Evolutionary conservation across 176 grass and related monocot species (phyloP), one percentile per base, ranked within the genome.

Genomic region (Paspalum notatum): DNA sequence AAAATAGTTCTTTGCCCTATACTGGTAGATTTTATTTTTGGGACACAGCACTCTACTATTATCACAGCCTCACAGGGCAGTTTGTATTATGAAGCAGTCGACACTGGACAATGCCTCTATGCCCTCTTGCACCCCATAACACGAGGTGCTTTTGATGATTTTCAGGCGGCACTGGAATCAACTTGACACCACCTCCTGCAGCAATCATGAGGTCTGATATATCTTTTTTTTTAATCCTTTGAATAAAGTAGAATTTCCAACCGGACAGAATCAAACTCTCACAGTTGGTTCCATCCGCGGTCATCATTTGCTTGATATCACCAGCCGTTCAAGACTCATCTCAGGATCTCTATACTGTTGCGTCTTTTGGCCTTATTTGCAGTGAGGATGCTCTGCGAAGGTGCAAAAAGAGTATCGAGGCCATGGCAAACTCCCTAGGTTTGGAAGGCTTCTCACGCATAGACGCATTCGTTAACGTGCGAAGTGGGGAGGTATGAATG

Each of bases 141-240:
- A 79, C 15, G 40, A 47, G 26, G 42, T 54, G 55, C 15, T 82
- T 42, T 17, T 13, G 12, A 32, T 32, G 10, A 38, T 83, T 93
- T 90, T 37, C 73, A 98, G 95, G 95, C 80, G 95, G 92, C 43
- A 98, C 92, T 83, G 95, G 95, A 65, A 98, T 98, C 62, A 98
- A 98, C 75, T 87, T 94, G 85, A 98, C 95, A 47, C 95, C 95
- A 65, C 95, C 95, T 83, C 95, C 95, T 55, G 26, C 90, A 67
- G 81, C 83, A 74, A 94, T 94, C 26, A 94, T 98, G 62, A 91
- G 95, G 92, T 97, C 32, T 80, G 26, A 22, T 80, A 26, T 41
- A 32, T 32, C 32, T n/a, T n/a, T n/a, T n/a, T n/a, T n/a, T n/a
- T n/a, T n/a, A n/a, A n/a, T n/a, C n/a, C n/a, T n/a, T n/a, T n/a